Percentiles rank a stretch among this genome's conserved stretches.
Conservation (phyloP, 129 eudicot genomes). For the Arctium lappa region DNA sequence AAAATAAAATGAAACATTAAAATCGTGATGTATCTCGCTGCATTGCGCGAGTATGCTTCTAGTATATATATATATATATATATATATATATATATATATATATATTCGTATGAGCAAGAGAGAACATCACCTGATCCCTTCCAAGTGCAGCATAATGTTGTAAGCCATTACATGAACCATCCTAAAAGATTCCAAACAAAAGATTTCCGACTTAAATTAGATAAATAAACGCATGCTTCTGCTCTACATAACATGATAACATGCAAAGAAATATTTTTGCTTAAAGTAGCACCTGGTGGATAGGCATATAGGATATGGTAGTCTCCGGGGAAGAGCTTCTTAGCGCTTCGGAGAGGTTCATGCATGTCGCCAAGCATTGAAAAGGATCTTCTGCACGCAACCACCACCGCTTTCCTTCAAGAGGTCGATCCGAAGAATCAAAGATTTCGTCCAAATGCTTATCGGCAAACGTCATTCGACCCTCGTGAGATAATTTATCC, state of each 20-base stretch:
- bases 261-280: background rate
- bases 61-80: no score
- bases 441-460: conserved; percentile 80
- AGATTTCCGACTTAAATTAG: background rate
- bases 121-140: conserved; percentile 74
- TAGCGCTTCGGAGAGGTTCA: conserved; percentile 70
- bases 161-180: conserved; percentile 95
- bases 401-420: conserved; percentile 98
- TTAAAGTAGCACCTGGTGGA: conserved; percentile 65
- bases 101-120: background rate
- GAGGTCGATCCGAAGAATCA: conserved; percentile 94
- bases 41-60: no score
- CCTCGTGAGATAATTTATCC: conserved; percentile 79
- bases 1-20: no score
- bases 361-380: conserved; percentile 90
- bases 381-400: conserved; percentile 92
- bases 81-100: no score
- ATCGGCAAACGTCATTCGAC: conserved; percentile 70
- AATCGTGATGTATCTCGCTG: no score
- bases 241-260: background rate
- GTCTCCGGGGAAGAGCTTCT: conserved; percentile 84
- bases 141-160: conserved; percentile 99
- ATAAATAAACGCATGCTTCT: background rate
- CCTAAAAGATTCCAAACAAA: conserved; percentile 39
- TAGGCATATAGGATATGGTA: conserved; percentile 69